Base-by-base conservation (phyloP, 208 protist genomes). In the Acanthamoeba lenticulata region DNA sequence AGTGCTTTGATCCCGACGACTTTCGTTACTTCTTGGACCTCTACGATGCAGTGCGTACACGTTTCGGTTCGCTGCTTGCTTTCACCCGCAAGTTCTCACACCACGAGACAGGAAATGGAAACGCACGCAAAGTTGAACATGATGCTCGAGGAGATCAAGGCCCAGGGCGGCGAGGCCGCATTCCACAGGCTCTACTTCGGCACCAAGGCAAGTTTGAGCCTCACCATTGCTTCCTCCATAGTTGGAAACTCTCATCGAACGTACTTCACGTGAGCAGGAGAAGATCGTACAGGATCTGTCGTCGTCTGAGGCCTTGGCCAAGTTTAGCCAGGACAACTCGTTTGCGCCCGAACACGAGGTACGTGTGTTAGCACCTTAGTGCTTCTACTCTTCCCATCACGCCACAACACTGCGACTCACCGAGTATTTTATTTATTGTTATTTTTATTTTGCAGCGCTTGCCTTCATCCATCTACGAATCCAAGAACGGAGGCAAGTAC, bases 71-170 rank as follows among this genome's bases (percentile, higher is more conserved):
- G 52, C 11, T 27, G 52, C 11, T 21, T 60, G 52, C 11, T 60
- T 60, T 21, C 21, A 21, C 11, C 52, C 52, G 21, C 52, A 11
- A 60, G 15, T 27, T 21, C 21, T 60, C 52, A n/a, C n/a, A n/a
- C n/a, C n/a, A n/a, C n/a, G 45, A 13, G 32, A 34, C 67, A 19
- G 2, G 67, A 77, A 34, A 77, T 77, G 67, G 15, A 77, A 13
- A 29, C 67, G 36, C 67, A 77, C 38, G 67, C 67, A 19, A 77
- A 77, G 67, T 34, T 77, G 38, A 38, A 77, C 15, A 4, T 77
- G 32, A 77, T 77, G 67, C 67, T 77, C 29, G 67, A 77, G 67
- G 67, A 77, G 67, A 77, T 77, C 67, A 77, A 77, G 67, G 42
- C 9, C 67, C 9, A 29, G 7, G 67, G 67, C 67, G 67, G 67